Percentiles rank a stretch among this genome's conserved stretches.
phyloP scores from a whole-genome alignment of 2,329 filamentous ascomycete species.

The Harringtonia aguacate region DNA sequence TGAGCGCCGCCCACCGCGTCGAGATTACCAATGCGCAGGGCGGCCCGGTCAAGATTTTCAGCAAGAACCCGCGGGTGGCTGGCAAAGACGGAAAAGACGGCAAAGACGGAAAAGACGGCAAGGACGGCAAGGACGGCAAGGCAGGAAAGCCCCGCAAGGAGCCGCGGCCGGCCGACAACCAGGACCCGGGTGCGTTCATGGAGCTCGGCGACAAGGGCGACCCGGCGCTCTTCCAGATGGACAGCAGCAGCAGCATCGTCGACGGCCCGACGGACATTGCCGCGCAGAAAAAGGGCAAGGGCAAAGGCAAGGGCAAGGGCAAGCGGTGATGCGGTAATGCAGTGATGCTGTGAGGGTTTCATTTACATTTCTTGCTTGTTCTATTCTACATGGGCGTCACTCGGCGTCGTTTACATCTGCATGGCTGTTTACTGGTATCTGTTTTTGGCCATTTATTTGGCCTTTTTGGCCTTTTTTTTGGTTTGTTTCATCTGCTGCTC shows the following conservation, averaged over 20 bases:
- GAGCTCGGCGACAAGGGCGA: slow-evolving; percentile 81
- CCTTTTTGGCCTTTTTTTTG: not conserved
- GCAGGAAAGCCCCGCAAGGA: slow-evolving; percentile 36
- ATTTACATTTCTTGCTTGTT: not conserved
- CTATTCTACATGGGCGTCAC: no score
- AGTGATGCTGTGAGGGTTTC: not conserved
- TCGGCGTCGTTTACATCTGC: no score
- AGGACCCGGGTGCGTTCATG: slow-evolving; percentile 67
- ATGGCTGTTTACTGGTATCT: no score
- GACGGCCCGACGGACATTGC: slow-evolving; percentile 22
- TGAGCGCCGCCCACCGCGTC: slow-evolving; percentile 73
- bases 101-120: slow-evolving; percentile 11
- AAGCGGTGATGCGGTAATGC: slow-evolving; percentile 12
- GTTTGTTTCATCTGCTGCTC: not conserved
- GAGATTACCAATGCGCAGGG: slow-evolving; percentile 32
- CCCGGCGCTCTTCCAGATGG: slow-evolving; percentile 61
- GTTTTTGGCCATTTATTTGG: not conserved
- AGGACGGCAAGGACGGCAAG: slow-evolving; percentile 31
- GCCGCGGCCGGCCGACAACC: slow-evolving; percentile 52
- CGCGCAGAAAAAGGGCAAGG: slow-evolving; percentile 15
- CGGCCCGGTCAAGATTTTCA: slow-evolving; percentile 60
- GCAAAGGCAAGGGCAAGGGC: slow-evolving; percentile 10
- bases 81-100: slow-evolving; percentile 13
- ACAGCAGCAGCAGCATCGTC: slow-evolving; percentile 39
- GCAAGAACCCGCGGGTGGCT: slow-evolving; percentile 47